Percentiles rank a stretch among this genome's conserved stretches.
Evolutionary conservation across 768 basidiomycete species (phyloP).

Genomic region (Cystofilobasidium capitatum): DNA sequence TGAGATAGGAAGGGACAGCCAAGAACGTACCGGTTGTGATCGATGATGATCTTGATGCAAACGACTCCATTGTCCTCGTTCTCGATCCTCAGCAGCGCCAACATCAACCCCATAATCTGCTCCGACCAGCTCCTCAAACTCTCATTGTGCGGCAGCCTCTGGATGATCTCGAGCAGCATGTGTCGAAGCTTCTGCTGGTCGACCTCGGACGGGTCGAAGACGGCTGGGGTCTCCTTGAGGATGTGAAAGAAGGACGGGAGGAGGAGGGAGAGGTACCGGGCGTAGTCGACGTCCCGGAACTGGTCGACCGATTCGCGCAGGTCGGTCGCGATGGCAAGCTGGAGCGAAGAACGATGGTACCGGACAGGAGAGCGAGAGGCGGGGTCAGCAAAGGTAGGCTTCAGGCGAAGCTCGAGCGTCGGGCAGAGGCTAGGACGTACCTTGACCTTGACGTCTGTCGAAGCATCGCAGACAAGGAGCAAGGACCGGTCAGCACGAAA

Average conservation of each 20-base stretch:
- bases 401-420: not conserved
- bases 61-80: slow-evolving; percentile 91
- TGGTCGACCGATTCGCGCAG: slow-evolving; percentile 33
- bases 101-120: slow-evolving; percentile 65
- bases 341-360: not conserved
- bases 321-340: slow-evolving; percentile 31
- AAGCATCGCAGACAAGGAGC: not conserved
- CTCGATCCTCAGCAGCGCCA: slow-evolving; percentile 72
- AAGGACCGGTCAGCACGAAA: slow-evolving; percentile 4
- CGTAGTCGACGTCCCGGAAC: slow-evolving; percentile 32
- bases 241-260: slow-evolving; percentile 31
- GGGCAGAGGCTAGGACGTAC: not conserved
- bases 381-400: not conserved
- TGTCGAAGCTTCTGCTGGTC: slow-evolving; percentile 65
- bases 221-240: slow-evolving; percentile 28
- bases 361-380: not conserved
- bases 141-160: slow-evolving; percentile 75
- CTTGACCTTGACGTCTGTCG: slow-evolving; percentile 17
- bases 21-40: slow-evolving; percentile 53
- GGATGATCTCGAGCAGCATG: slow-evolving; percentile 75
- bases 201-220: slow-evolving; percentile 26
- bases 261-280: slow-evolving; percentile 29
- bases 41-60: slow-evolving; percentile 83
- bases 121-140: slow-evolving; percentile 58
- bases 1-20: not conserved